phyloP scores from a whole-genome alignment of 106 monocot genomes.

The Apostasia shenzhenica region DNA sequence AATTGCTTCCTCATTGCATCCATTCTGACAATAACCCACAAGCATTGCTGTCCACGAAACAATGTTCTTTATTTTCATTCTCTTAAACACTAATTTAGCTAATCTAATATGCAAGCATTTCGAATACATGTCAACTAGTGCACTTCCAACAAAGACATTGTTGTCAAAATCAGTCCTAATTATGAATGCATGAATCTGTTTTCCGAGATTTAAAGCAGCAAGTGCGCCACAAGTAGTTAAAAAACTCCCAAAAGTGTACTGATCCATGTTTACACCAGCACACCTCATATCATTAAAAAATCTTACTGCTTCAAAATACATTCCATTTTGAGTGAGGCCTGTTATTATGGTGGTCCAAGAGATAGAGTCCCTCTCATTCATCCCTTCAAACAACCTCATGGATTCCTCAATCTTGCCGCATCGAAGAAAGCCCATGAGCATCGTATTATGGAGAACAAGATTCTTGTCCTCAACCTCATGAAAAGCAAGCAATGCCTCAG shows the following conservation, averaged over 20 bases:
- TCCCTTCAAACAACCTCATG: conserved; percentile 45
- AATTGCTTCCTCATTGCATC: conserved; percentile 57
- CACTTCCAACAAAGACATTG: conserved; percentile 72
- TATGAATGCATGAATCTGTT: conserved; percentile 56
- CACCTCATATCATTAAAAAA: conserved; percentile 51
- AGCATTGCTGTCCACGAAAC: conserved; percentile 85
- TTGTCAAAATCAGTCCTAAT: conserved; percentile 38
- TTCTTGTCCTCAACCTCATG: conserved; percentile 41
- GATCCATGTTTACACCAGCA: conserved; percentile 44
- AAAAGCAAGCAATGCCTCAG: conserved; percentile 54
- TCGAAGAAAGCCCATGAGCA: conserved; percentile 59
- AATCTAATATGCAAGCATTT: conserved; percentile 44
- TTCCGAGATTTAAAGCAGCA: conserved; percentile 37
- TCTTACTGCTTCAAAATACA: conserved; percentile 34
- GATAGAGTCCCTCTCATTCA: conserved; percentile 58
- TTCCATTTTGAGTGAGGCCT: conserved; percentile 42
- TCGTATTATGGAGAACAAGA: conserved; percentile 67
- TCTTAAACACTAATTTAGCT: conserved; percentile 44
- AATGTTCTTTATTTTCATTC: conserved; percentile 48
- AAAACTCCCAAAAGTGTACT: conserved; percentile 72
- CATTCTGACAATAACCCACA: conserved; percentile 84
- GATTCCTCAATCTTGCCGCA: conserved; percentile 60
- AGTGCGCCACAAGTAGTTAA: conserved; percentile 66
- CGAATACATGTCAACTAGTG: conserved; percentile 85
- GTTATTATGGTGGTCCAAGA: conserved; percentile 73